A percentile compares a stretch with the other conserved stretches of the same genome.
Evolutionary conservation across 2,329 filamentous ascomycete species (phyloP).

Genomic region (Macrophomina phaseolina): DNA sequence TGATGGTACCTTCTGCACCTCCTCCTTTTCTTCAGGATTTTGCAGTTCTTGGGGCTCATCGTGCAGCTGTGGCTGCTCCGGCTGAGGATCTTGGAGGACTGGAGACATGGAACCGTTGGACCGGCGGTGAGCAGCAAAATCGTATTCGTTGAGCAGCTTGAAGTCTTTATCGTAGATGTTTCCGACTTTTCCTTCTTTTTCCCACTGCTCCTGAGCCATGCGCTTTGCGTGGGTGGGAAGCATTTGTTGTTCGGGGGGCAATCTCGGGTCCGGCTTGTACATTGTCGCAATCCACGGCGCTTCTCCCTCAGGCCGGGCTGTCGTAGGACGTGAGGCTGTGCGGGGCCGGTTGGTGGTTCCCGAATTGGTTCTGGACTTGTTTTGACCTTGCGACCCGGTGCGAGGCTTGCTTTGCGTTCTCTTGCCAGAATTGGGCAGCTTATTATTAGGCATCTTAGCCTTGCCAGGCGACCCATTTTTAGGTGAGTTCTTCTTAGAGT

Average conservation of each 20-base stretch:
- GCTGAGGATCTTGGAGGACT: constrained; percentile 36
- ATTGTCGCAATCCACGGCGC: constrained; percentile 94
- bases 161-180: constrained; percentile 88
- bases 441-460: constrained; percentile 47
- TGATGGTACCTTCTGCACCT: neutral
- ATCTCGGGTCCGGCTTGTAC: constrained; percentile 92
- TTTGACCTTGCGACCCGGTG: constrained; percentile 27
- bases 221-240: constrained; percentile 91
- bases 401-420: constrained; percentile 41
- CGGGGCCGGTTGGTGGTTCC: constrained; percentile 54
- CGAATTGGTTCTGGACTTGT: constrained; percentile 28
- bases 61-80: constrained; percentile 31
- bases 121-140: constrained; percentile 39
- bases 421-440: constrained; percentile 40
- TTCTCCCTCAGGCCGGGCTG: constrained; percentile 82
- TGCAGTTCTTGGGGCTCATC: neutral
- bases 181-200: constrained; percentile 85
- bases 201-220: constrained; percentile 94
- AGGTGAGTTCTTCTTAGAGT: constrained; percentile 8
- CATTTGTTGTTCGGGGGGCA: constrained; percentile 94
- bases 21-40: neutral
- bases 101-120: constrained; percentile 23
- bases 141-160: constrained; percentile 74
- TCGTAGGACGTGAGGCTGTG: constrained; percentile 64
- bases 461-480: constrained; percentile 43